phyloP scores from a whole-genome alignment of 495 filamentous ascomycete genomes.

The Aspergillus taichungensis region DNA sequence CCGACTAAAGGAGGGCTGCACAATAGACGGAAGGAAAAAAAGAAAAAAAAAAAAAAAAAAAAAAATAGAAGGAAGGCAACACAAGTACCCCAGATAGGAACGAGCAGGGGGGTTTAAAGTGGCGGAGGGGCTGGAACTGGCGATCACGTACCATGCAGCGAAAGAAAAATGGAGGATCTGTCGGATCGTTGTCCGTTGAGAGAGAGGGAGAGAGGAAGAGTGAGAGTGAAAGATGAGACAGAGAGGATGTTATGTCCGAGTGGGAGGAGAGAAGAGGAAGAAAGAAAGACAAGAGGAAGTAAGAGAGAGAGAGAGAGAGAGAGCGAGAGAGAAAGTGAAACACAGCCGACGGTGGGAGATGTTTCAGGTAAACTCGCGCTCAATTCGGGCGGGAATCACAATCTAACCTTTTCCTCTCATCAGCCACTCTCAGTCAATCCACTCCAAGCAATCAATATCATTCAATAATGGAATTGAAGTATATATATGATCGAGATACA shows the following conservation, averaged over 20 bases:
- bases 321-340: neutral
- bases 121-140: neutral
- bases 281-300: neutral
- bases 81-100: constrained; percentile 1
- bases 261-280: neutral
- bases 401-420: too few relatives aligned
- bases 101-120: neutral
- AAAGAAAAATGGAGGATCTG: neutral
- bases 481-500: too few relatives aligned
- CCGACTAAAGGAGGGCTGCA: too few relatives aligned
- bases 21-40: too few relatives aligned
- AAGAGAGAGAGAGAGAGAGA: neutral
- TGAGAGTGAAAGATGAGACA: neutral
- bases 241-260: neutral
- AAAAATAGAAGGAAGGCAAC: neutral
- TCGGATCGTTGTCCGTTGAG: neutral
- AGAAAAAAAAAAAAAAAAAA: neutral
- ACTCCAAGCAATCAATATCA: too few relatives aligned
- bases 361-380: constrained; percentile 16
- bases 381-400: neutral
- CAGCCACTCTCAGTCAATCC: too few relatives aligned
- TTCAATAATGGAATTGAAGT: too few relatives aligned
- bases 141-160: neutral
- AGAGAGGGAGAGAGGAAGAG: neutral
- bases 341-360: neutral